phyloP scores from a whole-genome alignment of 306 rosid species.

The Neltuma alba region DNA sequence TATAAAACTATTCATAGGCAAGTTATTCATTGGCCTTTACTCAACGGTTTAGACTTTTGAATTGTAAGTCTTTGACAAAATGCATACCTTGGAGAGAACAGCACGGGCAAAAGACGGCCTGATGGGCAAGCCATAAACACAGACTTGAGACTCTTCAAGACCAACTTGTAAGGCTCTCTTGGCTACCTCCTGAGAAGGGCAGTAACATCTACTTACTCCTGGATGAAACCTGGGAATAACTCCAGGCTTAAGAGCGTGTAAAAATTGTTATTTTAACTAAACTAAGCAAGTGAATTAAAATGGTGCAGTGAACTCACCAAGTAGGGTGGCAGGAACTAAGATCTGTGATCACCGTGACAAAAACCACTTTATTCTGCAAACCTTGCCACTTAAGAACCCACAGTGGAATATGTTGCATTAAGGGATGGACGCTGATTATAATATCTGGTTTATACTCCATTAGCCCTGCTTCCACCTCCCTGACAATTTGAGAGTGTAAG shows the following conservation, averaged over 20 bases:
- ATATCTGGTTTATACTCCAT: constrained; percentile 97
- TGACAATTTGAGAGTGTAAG: constrained; percentile 37
- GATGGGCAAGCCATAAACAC: constrained; percentile 85
- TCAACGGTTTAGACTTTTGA: background rate
- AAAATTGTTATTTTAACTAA: constrained; percentile 14
- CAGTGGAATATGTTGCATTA: constrained; percentile 97
- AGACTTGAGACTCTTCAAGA: constrained; percentile 74
- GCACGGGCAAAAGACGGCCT: constrained; percentile 96
- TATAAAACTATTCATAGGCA: background rate
- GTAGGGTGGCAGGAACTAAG: constrained; percentile 92
- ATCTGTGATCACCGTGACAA: constrained; percentile 92
- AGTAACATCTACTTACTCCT: constrained; percentile 91
- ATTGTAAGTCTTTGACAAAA: background rate
- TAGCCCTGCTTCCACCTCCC: constrained; percentile 97
- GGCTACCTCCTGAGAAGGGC: constrained; percentile 87
- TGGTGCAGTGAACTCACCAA: constrained; percentile 55
- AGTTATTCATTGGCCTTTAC: background rate
- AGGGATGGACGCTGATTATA: constrained; percentile 94
- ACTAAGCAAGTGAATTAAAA: constrained; percentile 20
- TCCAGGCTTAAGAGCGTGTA: constrained; percentile 34
- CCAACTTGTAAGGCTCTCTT: constrained; percentile 79
- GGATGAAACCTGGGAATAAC: constrained; percentile 82
- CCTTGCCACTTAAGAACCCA: constrained; percentile 99
- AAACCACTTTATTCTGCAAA: constrained; percentile 84
- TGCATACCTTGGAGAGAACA: constrained; percentile 63